Conservation (phyloP, 2,329 filamentous ascomycete species). For the Penicillium freii region DNA sequence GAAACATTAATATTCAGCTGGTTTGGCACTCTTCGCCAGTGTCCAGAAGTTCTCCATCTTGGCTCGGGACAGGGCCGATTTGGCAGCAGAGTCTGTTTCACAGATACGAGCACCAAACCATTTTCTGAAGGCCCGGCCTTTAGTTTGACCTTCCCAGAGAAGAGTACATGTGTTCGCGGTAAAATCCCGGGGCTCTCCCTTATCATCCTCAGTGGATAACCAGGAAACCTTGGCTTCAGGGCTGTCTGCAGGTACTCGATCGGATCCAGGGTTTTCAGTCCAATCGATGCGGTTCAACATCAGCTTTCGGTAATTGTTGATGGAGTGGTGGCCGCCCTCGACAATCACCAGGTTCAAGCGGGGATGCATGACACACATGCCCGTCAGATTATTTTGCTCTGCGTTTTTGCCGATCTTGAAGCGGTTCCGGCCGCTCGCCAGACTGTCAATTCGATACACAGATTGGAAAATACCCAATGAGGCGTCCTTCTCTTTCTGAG, state of each 20-base stretch:
- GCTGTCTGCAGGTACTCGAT: slow-evolving; percentile 56
- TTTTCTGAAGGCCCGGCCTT: slow-evolving; percentile 74
- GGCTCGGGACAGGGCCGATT: slow-evolving; percentile 71
- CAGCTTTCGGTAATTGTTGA: slow-evolving; percentile 83
- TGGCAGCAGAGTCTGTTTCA: slow-evolving; percentile 85
- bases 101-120: slow-evolving; percentile 83
- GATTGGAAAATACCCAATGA: slow-evolving; percentile 79
- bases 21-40: slow-evolving; percentile 68
- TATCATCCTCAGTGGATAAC: slow-evolving; percentile 75
- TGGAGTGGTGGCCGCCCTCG: slow-evolving; percentile 81
- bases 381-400: slow-evolving; percentile 81
- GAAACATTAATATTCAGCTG: slow-evolving; percentile 25
- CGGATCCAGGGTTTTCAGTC: slow-evolving; percentile 79
- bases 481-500: slow-evolving; percentile 84
- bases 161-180: slow-evolving; percentile 77
- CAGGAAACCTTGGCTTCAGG: slow-evolving; percentile 65
- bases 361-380: slow-evolving; percentile 88
- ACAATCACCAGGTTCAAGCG: slow-evolving; percentile 86
- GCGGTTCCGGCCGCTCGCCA: slow-evolving; percentile 90
- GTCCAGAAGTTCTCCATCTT: slow-evolving; percentile 98
- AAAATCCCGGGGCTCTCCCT: slow-evolving; percentile 76
- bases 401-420: slow-evolving; percentile 93
- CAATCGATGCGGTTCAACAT: slow-evolving; percentile 94
- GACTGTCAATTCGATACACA: slow-evolving; percentile 83
- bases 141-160: slow-evolving; percentile 88